Conservation (phyloP, 2,329 filamentous ascomycete species). For the Chlorencoelia australis region DNA sequence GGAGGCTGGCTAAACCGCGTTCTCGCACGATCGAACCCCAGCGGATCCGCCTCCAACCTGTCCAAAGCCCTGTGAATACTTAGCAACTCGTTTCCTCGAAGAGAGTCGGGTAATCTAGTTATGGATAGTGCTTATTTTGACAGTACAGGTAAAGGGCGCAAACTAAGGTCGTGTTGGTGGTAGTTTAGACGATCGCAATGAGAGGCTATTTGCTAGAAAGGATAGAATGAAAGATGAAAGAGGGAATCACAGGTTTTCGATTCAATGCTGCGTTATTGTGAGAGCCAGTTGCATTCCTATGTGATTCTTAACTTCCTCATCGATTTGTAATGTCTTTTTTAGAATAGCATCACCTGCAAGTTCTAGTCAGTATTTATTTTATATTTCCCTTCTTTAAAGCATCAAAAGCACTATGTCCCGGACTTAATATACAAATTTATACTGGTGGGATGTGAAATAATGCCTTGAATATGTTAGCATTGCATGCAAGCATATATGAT, state of each 20-base stretch:
- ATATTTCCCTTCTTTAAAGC: no score
- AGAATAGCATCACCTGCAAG: no score
- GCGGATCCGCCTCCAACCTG: constrained; percentile 7
- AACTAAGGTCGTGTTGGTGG: constrained; percentile 2
- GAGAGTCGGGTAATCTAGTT: constrained; percentile 3
- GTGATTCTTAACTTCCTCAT: no score
- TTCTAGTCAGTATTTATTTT: constrained; percentile 4
- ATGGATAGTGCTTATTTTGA: constrained; percentile 5
- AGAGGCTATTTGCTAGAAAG: neutral
- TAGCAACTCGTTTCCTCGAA: constrained; percentile 8
- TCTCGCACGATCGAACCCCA: constrained; percentile 7
- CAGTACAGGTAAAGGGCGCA: constrained; percentile 1
- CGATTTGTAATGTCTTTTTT: no score
- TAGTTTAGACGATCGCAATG: neutral
- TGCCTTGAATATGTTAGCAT: no score
- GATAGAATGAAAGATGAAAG: neutral
- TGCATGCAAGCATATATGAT: no score
- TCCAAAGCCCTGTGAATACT: constrained; percentile 9
- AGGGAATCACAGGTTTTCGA: neutral
- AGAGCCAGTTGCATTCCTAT: no score
- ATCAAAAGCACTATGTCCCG: no score
- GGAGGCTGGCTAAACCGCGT: constrained; percentile 10
- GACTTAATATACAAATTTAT: no score
- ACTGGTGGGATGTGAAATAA: no score
- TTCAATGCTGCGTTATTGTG: constrained; percentile 18